These are phyloP conservation scores for Bullera alba DNA, from an alignment of 768 basidiomycete genomes.

Conservation along the genomic window DNA sequence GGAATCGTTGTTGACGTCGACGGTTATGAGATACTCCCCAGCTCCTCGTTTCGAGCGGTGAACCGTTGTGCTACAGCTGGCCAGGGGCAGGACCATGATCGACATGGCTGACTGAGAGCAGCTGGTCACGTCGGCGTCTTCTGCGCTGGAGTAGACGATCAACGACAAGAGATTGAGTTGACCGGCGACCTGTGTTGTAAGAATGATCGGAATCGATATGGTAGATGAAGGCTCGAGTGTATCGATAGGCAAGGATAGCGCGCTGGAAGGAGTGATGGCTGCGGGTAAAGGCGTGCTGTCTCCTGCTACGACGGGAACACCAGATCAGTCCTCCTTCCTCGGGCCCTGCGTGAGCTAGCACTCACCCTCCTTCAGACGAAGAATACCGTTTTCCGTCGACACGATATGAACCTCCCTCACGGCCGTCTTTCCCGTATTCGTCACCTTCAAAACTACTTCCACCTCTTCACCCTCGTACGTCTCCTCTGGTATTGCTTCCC, in stretches of 20 bases:
- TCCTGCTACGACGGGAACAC: too few species aligned
- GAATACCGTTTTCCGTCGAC: conserved; percentile 44
- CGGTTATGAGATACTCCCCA: neutral
- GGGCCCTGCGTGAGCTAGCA: neutral
- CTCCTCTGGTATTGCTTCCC: conserved; percentile 45
- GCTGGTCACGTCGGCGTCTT: neutral
- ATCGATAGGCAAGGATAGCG: neutral
- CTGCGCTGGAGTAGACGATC: neutral
- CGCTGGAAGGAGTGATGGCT: neutral
- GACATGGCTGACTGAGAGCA: neutral
- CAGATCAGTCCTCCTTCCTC: too few species aligned
- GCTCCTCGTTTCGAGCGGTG: neutral
- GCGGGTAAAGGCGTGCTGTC: neutral
- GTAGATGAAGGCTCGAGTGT: conserved; percentile 50
- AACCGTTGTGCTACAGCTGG: neutral
- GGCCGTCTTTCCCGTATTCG: conserved; percentile 58
- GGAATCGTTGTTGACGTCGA: neutral
- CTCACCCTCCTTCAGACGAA: conserved; percentile 1
- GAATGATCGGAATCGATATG: conserved; percentile 27
- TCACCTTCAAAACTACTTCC: conserved; percentile 55
- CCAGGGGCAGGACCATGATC: neutral
- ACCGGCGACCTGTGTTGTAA: conserved; percentile 4
- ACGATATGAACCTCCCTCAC: conserved; percentile 70
- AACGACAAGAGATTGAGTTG: neutral
- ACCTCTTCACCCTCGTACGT: conserved; percentile 66